Evolutionary conservation across 1,284 basidiomycete genomes (phyloP).

Genomic region (Ganoderma multipileum): DNA sequence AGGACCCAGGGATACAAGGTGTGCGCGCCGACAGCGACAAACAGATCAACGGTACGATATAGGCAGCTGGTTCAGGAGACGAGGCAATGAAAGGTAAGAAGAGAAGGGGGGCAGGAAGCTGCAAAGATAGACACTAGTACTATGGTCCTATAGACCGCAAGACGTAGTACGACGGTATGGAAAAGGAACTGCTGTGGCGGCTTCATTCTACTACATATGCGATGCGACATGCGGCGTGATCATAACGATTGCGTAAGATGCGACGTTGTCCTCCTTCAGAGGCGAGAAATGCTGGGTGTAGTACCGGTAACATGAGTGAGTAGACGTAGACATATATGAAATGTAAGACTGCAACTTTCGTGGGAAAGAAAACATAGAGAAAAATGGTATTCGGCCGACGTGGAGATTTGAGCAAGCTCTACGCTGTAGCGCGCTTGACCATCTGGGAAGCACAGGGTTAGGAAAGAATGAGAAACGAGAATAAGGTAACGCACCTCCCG

Average conservation of each 20-base stretch:
- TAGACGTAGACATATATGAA: slow-evolving; percentile 17
- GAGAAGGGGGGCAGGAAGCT: slow-evolving; percentile 1
- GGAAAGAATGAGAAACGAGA: neutral
- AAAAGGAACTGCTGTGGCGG: slow-evolving; percentile 27
- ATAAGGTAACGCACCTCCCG: slow-evolving; percentile 65
- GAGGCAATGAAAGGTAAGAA: neutral
- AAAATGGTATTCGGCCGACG: slow-evolving; percentile 19
- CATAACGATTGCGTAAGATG: slow-evolving; percentile 32
- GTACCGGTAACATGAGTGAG: slow-evolving; percentile 25
- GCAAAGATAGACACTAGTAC: slow-evolving; percentile 20
- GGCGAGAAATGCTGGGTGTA: slow-evolving; percentile 30
- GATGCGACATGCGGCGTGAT: slow-evolving; percentile 30
- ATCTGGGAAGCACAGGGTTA: slow-evolving; percentile 27
- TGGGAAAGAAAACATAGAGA: slow-evolving; percentile 1
- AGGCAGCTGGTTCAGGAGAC: slow-evolving; percentile 22
- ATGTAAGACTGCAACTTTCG: slow-evolving; percentile 27
- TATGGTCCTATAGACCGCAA: slow-evolving; percentile 31
- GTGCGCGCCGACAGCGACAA: slow-evolving; percentile 33
- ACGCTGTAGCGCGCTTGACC: slow-evolving; percentile 40
- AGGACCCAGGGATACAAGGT: slow-evolving; percentile 34
- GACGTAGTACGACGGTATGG: slow-evolving; percentile 16
- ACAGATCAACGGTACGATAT: slow-evolving; percentile 34
- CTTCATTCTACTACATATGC: slow-evolving; percentile 34
- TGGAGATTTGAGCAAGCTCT: slow-evolving; percentile 13
- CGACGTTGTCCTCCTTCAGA: slow-evolving; percentile 34